Evolutionary conservation across 345 rosid species (phyloP).

Genomic region (Aquilaria sinensis): DNA sequence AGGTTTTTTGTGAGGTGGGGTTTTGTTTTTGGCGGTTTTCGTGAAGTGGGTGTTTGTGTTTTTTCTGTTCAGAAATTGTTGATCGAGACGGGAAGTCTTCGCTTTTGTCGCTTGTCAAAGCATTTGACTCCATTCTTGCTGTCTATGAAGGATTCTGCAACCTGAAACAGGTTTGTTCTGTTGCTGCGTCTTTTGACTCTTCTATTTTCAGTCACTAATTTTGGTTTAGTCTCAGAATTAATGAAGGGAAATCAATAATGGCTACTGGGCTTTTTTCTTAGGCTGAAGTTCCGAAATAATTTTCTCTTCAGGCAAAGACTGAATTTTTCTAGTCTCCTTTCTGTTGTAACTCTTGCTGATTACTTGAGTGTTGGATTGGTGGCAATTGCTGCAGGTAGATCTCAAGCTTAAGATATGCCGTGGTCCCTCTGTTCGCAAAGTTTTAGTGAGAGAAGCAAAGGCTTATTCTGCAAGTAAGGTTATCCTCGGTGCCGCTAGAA

Average conservation of each 20-base stretch:
- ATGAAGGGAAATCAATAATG: slow-evolving; percentile 1
- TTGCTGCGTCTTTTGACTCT: not conserved
- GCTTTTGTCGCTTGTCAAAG: slow-evolving; percentile 71
- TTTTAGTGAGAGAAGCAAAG: slow-evolving; percentile 75
- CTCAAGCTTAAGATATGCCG: slow-evolving; percentile 90
- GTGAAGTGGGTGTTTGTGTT: slow-evolving; percentile 4
- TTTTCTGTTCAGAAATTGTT: slow-evolving; percentile 30
- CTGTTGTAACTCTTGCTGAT: too few species aligned
- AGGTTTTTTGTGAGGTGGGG: slow-evolving; percentile 3
- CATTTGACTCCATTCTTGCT: slow-evolving; percentile 78
- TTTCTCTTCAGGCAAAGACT: too few species aligned
- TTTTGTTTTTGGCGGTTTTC: not conserved
- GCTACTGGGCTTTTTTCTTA: not conserved
- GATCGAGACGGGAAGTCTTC: slow-evolving; percentile 66
- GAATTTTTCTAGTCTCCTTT: too few species aligned
- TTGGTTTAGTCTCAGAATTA: slow-evolving; percentile 9
- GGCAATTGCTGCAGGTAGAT: slow-evolving; percentile 55
- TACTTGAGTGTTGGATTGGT: slow-evolving; percentile 1
- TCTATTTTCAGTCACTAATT: not conserved
- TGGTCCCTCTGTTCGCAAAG: slow-evolving; percentile 56
- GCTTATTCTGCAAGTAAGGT: slow-evolving; percentile 52
- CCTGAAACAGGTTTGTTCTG: slow-evolving; percentile 68
- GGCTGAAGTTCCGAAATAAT: not conserved
- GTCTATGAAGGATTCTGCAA: slow-evolving; percentile 98
- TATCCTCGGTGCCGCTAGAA: slow-evolving; percentile 56